Conservation (phyloP, 2,329 filamentous ascomycete species). For the Cordyceps javanica region DNA sequence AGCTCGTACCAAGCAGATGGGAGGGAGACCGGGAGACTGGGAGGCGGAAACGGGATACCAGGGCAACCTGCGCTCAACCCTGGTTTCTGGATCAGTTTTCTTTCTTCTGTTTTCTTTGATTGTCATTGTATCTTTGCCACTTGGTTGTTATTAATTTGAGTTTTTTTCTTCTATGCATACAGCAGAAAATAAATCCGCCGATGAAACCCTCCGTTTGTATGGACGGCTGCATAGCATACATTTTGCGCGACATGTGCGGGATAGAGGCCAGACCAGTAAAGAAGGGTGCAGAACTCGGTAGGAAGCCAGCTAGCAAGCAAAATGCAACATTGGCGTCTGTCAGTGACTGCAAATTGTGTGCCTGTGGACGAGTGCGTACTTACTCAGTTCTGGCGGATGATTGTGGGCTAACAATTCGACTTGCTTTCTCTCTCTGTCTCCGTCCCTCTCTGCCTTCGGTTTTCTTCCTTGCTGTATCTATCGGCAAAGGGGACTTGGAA, state of each 20-base stretch:
- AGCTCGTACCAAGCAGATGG: background rate
- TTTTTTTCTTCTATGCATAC: background rate
- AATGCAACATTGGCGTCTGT: too few species aligned
- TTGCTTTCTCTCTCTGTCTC: too few species aligned
- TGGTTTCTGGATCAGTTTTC: background rate
- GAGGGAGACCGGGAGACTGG: background rate
- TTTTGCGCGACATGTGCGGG: background rate
- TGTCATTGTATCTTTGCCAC: too few species aligned
- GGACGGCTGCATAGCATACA: background rate
- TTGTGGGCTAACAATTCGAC: too few species aligned
- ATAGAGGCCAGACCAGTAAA: background rate
- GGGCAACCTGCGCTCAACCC: too few species aligned
- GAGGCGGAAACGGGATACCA: background rate
- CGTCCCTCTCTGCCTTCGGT: too few species aligned
- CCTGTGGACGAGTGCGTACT: too few species aligned
- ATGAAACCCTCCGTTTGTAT: background rate
- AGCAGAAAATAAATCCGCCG: background rate
- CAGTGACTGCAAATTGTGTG: too few species aligned
- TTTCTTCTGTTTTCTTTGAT: background rate
- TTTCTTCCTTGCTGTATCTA: background rate
- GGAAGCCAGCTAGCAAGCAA: too few species aligned
- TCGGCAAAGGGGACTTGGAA: background rate
- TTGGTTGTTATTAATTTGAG: too few species aligned
- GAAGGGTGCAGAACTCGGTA: too few species aligned
- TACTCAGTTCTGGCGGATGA: too few species aligned